phyloP scores from a whole-genome alignment of 164 flowering plant genomes.

The Liriodendron chinense region DNA sequence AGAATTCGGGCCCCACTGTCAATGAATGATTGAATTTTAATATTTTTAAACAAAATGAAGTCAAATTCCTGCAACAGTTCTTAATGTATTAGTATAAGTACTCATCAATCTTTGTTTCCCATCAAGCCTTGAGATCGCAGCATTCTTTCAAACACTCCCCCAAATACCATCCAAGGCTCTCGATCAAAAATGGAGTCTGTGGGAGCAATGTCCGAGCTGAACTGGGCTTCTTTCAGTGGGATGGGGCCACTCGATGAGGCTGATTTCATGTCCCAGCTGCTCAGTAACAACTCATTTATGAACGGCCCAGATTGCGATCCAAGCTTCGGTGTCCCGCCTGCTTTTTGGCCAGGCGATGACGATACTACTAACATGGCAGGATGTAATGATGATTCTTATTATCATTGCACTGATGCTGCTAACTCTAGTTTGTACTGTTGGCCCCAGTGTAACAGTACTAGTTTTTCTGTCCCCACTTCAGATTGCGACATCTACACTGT shows the following conservation, averaged over 20 bases:
- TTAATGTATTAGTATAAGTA: conserved; percentile 27
- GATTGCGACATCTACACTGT: conserved; percentile 25
- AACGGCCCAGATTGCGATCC: conserved; percentile 22
- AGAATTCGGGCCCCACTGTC: conserved; percentile 19
- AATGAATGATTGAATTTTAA: conserved; percentile 21
- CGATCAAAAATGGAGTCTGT: conserved; percentile 46
- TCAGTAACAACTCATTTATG: conserved; percentile 26
- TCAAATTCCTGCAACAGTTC: conserved; percentile 33
- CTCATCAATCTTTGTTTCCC: not conserved
- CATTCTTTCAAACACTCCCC: conserved; percentile 5
- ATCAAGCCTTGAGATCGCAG: not conserved
- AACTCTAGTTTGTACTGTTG: conserved; percentile 20
- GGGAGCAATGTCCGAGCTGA: conserved; percentile 41
- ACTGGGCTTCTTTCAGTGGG: conserved; percentile 44
- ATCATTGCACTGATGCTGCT: conserved; percentile 20
- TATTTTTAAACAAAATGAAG: conserved; percentile 16
- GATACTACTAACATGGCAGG: conserved; percentile 6
- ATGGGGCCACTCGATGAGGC: conserved; percentile 49
- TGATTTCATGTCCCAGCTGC: conserved; percentile 69
- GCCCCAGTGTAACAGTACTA: conserved; percentile 31
- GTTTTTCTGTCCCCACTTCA: conserved; percentile 16
- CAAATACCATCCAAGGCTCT: not conserved
- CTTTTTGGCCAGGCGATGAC: conserved; percentile 25
- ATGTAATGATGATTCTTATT: conserved; percentile 22
- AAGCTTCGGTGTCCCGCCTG: conserved; percentile 16